A percentile compares a stretch with the other conserved stretches of the same genome.
phyloP scores from a whole-genome alignment of 1,139 yeast species.

The Suhomyces atakaporum region DNA sequence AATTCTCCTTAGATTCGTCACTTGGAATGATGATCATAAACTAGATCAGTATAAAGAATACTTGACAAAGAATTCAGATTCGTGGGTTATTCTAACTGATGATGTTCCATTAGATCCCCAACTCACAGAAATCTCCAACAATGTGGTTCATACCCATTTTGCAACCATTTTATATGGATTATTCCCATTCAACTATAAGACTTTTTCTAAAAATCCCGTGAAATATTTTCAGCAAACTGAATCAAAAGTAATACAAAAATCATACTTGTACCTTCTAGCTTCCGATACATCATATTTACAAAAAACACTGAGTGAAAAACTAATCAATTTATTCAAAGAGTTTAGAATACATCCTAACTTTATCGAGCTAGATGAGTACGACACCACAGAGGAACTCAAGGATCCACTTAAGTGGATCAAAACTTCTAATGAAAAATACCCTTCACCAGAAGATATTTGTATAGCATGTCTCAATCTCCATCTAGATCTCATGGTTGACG shows the following conservation, averaged over 20 bases:
- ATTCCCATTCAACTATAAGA: slow-evolving; percentile 54
- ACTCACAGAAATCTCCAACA: neutral
- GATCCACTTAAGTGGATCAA: slow-evolving; percentile 41
- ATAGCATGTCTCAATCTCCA: slow-evolving; percentile 36
- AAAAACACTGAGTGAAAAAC: slow-evolving; percentile 4
- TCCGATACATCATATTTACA: neutral
- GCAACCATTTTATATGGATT: slow-evolving; percentile 58
- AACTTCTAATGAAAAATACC: slow-evolving; percentile 10
- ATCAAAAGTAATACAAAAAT: slow-evolving; percentile 15
- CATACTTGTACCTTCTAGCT: slow-evolving; percentile 9
- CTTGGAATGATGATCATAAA: slow-evolving; percentile 28
- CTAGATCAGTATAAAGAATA: neutral
- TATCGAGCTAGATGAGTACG: slow-evolving; percentile 24
- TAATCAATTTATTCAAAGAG: slow-evolving; percentile 18
- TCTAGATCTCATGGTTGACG: slow-evolving; percentile 19
- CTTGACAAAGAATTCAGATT: neutral
- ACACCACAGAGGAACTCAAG: slow-evolving; percentile 43
- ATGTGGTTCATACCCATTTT: slow-evolving; percentile 24
- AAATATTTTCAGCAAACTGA: slow-evolving; percentile 18
- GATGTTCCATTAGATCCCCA: neutral
- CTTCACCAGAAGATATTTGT: slow-evolving; percentile 35
- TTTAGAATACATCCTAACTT: slow-evolving; percentile 55
- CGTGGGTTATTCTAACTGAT: slow-evolving; percentile 2
- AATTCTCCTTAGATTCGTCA: slow-evolving; percentile 43
- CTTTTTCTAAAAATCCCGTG: slow-evolving; percentile 46